Conservation (phyloP, 1,139 yeast genomes). For the Geotrichum cucujoidarum region DNA sequence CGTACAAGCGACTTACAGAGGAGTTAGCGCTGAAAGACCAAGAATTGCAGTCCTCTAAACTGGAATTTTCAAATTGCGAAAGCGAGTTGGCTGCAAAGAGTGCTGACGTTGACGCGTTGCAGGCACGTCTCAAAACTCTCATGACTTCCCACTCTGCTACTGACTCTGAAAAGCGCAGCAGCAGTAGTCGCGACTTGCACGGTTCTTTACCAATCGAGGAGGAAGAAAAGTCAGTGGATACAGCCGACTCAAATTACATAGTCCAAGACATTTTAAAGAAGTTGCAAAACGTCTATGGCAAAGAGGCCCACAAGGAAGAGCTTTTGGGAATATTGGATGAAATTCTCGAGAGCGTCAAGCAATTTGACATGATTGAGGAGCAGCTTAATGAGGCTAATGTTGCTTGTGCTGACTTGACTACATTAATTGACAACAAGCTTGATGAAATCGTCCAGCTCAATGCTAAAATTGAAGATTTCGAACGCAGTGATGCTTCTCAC, state of each 20-base stretch:
- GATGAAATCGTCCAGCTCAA: slow-evolving; percentile 2
- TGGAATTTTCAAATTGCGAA: slow-evolving; percentile 7
- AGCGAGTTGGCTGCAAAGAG: slow-evolving; percentile 11
- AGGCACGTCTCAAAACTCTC: slow-evolving; percentile 5
- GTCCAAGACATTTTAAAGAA: slow-evolving; percentile 2
- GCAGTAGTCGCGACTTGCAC: background rate
- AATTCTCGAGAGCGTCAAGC: slow-evolving; percentile 4
- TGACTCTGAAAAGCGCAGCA: background rate
- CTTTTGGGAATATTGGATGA: slow-evolving; percentile 9
- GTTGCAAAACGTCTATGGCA: slow-evolving; percentile 1
- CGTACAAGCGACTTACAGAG: background rate
- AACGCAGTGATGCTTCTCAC: background rate
- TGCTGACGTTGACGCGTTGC: slow-evolving; percentile 9
- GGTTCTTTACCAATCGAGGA: background rate
- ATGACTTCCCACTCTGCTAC: background rate
- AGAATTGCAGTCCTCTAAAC: slow-evolving; percentile 1
- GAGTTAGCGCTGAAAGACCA: slow-evolving; percentile 3
- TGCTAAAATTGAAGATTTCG: background rate
- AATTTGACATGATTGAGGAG: slow-evolving; percentile 7
- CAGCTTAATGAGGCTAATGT: slow-evolving; percentile 10
- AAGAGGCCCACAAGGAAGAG: slow-evolving; percentile 3
- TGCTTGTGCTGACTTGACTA: slow-evolving; percentile 3
- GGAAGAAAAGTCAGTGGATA: background rate
- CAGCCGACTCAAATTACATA: no score
- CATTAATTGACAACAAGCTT: slow-evolving; percentile 9